phyloP scores from a whole-genome alignment of 2,329 filamentous ascomycete genomes.

The Colletotrichum sp. region DNA sequence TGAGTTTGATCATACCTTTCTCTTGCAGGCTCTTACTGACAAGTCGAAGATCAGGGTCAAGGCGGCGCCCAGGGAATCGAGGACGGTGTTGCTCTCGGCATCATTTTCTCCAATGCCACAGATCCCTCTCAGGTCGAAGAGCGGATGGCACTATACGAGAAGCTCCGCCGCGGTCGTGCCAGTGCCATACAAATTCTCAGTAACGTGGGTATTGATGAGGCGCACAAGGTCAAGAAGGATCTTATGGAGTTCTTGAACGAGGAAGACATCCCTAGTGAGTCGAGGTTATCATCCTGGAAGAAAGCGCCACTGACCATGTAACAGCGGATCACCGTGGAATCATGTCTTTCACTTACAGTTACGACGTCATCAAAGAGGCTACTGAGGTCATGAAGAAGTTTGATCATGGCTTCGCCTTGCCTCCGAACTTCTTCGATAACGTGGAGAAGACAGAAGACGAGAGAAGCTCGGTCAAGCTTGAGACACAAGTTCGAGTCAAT shows the following conservation, averaged over 20 bases:
- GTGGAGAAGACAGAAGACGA: neutral
- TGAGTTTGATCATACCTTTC: constrained; percentile 18
- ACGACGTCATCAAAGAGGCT: constrained; percentile 23
- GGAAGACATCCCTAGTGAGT: constrained; percentile 35
- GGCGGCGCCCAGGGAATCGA: constrained; percentile 40
- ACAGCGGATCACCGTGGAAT: constrained; percentile 7
- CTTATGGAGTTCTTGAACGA: constrained; percentile 30
- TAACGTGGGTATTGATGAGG: constrained; percentile 39
- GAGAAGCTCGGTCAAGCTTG: neutral
- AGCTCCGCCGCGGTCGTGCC: constrained; percentile 30
- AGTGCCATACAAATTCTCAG: constrained; percentile 43
- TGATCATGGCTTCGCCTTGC: constrained; percentile 23
- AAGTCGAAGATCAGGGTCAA: constrained; percentile 40
- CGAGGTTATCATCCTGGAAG: neutral
- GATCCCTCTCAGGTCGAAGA: constrained; percentile 24
- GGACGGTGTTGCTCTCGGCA: constrained; percentile 37
- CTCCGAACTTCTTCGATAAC: constrained; percentile 26
- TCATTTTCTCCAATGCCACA: constrained; percentile 28
- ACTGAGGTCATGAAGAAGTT: constrained; percentile 23
- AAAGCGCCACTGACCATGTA: neutral
- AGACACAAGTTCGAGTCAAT: neutral
- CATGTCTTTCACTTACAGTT: constrained; percentile 23
- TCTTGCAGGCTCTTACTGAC: neutral
- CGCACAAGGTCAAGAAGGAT: constrained; percentile 30
- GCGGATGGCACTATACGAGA: constrained; percentile 29